These are phyloP conservation scores for Serendipita vermifera DNA, from an alignment of 768 basidiomycete genomes.

Conservation along the genomic window DNA sequence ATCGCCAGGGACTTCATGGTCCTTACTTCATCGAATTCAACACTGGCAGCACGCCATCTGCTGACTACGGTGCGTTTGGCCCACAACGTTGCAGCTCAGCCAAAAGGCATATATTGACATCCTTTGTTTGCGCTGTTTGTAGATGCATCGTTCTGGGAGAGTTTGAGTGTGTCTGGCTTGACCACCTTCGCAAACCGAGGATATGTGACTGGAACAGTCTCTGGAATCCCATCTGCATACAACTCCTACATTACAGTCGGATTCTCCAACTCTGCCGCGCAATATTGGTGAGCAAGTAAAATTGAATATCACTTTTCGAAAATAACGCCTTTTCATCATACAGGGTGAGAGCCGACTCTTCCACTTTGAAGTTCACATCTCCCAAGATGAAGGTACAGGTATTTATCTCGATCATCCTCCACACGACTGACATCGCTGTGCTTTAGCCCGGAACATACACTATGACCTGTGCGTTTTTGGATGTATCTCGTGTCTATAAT, in stretches of 20 bases:
- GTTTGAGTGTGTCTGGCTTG: slow-evolving; percentile 32
- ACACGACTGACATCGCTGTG: no score
- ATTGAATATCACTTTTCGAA: slow-evolving; percentile 16
- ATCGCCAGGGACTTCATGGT: slow-evolving; percentile 34
- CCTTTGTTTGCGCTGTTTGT: slow-evolving; percentile 27
- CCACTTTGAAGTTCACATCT: slow-evolving; percentile 32
- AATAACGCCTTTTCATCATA: background rate
- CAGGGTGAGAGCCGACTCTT: slow-evolving; percentile 19
- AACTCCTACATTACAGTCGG: slow-evolving; percentile 19
- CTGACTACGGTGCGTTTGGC: background rate
- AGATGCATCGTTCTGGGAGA: slow-evolving; percentile 34
- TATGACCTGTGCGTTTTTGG: slow-evolving; percentile 19
- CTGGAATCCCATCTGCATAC: slow-evolving; percentile 30
- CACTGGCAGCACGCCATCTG: slow-evolving; percentile 19
- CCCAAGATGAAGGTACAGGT: slow-evolving; percentile 36
- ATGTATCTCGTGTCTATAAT: background rate
- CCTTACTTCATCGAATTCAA: slow-evolving; percentile 36
- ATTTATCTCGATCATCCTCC: no score
- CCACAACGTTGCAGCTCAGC: background rate
- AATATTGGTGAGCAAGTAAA: slow-evolving; percentile 35
- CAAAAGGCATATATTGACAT: background rate
- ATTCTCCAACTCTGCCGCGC: slow-evolving; percentile 30
- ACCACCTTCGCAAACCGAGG: slow-evolving; percentile 34
- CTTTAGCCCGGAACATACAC: slow-evolving; percentile 39
- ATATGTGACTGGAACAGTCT: slow-evolving; percentile 32